Evolutionary conservation across 2,329 filamentous ascomycete genomes (phyloP), one percentile per base, ranked within the genome.

Genomic region (Ophiobolus disseminans): DNA sequence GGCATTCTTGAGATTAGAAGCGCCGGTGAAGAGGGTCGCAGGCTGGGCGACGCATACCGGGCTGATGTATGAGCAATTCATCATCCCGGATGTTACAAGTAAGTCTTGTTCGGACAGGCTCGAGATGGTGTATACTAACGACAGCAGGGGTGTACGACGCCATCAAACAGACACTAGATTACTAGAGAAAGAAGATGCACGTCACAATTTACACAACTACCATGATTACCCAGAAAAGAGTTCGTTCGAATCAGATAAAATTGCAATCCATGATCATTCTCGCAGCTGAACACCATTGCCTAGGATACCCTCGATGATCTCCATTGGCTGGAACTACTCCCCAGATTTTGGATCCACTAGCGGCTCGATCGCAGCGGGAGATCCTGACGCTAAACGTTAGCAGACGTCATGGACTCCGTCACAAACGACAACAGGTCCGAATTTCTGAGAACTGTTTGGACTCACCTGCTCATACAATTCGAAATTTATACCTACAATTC

Each of bases 21-120:
- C 92, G 4, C 92, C 92, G 0, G 89, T 97, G 6, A 84, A 86
- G 57, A 83, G 92, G 40, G 87, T 97, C 4, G 89, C 90, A 3
- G 91, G 92, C n/a, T 96, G 90, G 89, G 90, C 87, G 68, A 91
- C 89, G 42, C 92, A 93, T 70, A 87, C 86, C 23, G 88, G 90
- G 0, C 73, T 97, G 65, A 72, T 87, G 26, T 97, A 85, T 73
- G 92, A 97, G 59, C 75, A 76, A 53, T 78, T 80, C 50, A 75
- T 91, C 68, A 79, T 95, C 45, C 92, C 92, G 0, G 92, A 96
- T 74, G 87, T 96, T 63, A 84, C 89, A 11, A 86, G 91, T 95
- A 77, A 86, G 90, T 88, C 20, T 17, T 9, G 11, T 23, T 32
- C 10, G 8, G 16, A 32, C 7, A 10, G 5, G 2, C 8, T 11